Evolutionary conservation across 805 yeast genomes (phyloP).

Genomic region (Saccharomycopsis selenospora): DNA sequence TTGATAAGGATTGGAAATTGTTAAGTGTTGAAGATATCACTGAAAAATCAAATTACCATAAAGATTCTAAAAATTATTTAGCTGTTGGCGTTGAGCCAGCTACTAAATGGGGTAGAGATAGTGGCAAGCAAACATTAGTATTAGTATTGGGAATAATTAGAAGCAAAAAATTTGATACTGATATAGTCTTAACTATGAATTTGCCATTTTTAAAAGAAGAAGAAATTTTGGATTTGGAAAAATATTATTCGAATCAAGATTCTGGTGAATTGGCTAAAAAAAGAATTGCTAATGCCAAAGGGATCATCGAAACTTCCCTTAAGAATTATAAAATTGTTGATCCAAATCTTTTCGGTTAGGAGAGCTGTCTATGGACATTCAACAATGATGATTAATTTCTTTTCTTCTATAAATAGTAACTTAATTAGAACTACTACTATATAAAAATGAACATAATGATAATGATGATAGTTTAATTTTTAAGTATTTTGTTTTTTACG

Average conservation of each 20-base stretch:
- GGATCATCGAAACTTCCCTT: constrained; percentile 25
- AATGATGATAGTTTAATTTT: too few species aligned
- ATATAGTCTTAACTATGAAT: constrained; percentile 53
- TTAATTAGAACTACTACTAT: too few species aligned
- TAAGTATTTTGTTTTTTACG: too few species aligned
- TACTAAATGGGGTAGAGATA: constrained; percentile 45
- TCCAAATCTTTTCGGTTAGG: constrained; percentile 40
- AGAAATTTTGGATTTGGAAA: constrained; percentile 26
- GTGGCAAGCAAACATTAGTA: constrained; percentile 33
- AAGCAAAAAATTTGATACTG: constrained; percentile 45
- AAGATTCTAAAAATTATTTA: constrained; percentile 27
- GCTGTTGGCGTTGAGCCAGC: constrained; percentile 37
- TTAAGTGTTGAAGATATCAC: constrained; percentile 26
- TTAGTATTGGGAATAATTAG: constrained; percentile 54
- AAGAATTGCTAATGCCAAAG: constrained; percentile 28
- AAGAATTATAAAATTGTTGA: constrained; percentile 33
- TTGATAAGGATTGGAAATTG: constrained; percentile 27
- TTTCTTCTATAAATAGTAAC: too few species aligned
- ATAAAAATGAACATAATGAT: too few species aligned
- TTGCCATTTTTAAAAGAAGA: constrained; percentile 39
- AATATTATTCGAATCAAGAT: constrained; percentile 1
- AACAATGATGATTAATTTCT: too few species aligned
- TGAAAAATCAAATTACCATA: constrained; percentile 8
- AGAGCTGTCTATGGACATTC: too few species aligned
- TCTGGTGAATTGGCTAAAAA: constrained; percentile 23